A percentile compares a stretch with the other conserved stretches of the same genome.
Conservation (phyloP, 2,329 filamentous ascomycete species). For the Penicillium hordei region DNA sequence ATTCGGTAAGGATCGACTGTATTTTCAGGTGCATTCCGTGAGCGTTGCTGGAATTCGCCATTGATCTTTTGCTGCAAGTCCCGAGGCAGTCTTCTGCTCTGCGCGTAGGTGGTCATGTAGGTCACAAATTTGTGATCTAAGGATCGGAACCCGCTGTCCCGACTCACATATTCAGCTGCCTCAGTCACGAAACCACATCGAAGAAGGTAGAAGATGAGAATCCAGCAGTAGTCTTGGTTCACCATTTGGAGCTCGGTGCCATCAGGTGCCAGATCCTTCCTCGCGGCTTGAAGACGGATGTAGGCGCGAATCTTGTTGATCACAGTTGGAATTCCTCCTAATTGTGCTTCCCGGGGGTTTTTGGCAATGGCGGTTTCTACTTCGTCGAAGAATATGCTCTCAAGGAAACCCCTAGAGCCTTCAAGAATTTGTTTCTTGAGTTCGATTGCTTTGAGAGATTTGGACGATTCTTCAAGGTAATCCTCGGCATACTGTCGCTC, state of each 20-base stretch:
- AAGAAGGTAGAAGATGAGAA: slow-evolving; percentile 86
- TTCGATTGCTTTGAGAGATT: slow-evolving; percentile 61
- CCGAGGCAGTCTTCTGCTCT: slow-evolving; percentile 72
- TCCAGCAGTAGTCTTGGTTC: slow-evolving; percentile 85
- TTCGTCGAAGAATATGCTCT: slow-evolving; percentile 75
- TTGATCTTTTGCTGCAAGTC: slow-evolving; percentile 84
- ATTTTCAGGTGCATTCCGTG: slow-evolving; percentile 79
- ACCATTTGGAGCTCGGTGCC: slow-evolving; percentile 77
- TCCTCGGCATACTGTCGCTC: slow-evolving; percentile 74
- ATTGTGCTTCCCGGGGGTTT: slow-evolving; percentile 82
- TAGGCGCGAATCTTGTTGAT: slow-evolving; percentile 91
- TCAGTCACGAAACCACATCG: slow-evolving; percentile 81
- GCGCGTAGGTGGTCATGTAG: slow-evolving; percentile 82
- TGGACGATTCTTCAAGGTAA: slow-evolving; percentile 73
- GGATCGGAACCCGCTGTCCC: slow-evolving; percentile 77
- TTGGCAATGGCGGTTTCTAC: slow-evolving; percentile 76
- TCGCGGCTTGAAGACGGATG: slow-evolving; percentile 73
- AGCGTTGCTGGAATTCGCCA: slow-evolving; percentile 82
- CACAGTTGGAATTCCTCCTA: slow-evolving; percentile 84
- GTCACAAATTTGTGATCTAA: slow-evolving; percentile 87
- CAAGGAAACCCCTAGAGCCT: slow-evolving; percentile 76
- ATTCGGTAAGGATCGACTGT: slow-evolving; percentile 92
- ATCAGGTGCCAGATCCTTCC: slow-evolving; percentile 82
- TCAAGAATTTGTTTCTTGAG: slow-evolving; percentile 77
- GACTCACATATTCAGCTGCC: slow-evolving; percentile 80